Evolutionary conservation across 352 stramenopile species (phyloP), one percentile per base, ranked within the genome.

Genomic region (Peronospora destructor): DNA sequence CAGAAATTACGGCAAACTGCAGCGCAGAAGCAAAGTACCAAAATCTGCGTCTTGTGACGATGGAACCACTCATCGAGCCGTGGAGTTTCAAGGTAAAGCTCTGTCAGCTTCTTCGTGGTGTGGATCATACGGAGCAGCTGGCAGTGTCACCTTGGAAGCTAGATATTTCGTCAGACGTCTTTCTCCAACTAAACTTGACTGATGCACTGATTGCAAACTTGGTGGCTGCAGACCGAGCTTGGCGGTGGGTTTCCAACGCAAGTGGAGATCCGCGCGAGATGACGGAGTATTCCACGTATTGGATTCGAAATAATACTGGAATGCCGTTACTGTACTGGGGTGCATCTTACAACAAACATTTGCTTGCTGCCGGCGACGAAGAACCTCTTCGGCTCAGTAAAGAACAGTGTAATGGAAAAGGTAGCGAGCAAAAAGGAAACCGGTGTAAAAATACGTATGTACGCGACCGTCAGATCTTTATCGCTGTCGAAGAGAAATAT

Each of bases 251-350:
- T 21, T 66, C 73, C 7, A 74, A 84, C n/a, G 73, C 80, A 54
- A 69, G 73, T 26, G 73, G 64, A 8, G 76, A 85, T 54, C 76
- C 76, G 6, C 69, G 74, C 12, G 75, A 89, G 55, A 84, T 84
- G 63, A 80, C 71, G 9, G 75, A 89, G 38, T 90, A 89, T 53
- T 93, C 83, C 25, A 85, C 80, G 11, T 91, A 91, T 45, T 90
- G 78, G 74, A 91, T 93, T 36, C 76, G 83, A 45, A 94, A 94
- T 52, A 76, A 90, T 21, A 94, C 79, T 2, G 84, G 84, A 23
- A 61, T 94, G 26, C 62, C 61, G n/a, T 56, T 94, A 48, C 65
- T 73, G 13, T 93, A 93, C 41, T 88, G 77, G 79, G 67, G 77
- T 14, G 48, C 59, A 28, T 73, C 74, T 6, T 85, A 77, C 47